Conservation (phyloP, 352 stramenopile species). For the Globisporangium barbulae region DNA sequence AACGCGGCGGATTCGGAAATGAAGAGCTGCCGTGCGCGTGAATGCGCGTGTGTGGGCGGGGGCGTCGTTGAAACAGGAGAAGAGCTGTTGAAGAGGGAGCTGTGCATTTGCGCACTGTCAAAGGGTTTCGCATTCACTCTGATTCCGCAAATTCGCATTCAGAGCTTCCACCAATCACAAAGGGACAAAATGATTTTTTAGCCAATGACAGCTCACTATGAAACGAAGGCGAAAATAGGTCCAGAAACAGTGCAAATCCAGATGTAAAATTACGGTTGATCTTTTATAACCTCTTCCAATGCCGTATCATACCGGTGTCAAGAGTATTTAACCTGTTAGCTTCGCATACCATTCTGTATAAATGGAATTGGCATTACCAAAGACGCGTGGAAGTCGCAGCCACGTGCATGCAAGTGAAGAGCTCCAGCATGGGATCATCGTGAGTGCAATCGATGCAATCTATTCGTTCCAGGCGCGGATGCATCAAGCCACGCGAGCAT, state of each 20-base stretch:
- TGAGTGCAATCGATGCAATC: slow-evolving; percentile 2
- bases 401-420: slow-evolving; percentile 3
- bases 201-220: not conserved
- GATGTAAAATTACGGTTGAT: too few species aligned
- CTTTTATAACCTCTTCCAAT: not conserved
- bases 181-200: not conserved
- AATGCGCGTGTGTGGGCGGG: slow-evolving; percentile 9
- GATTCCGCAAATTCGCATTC: slow-evolving; percentile 24
- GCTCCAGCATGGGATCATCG: not conserved
- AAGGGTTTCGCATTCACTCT: slow-evolving; percentile 15
- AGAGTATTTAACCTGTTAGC: not conserved
- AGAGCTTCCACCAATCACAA: slow-evolving; percentile 21
- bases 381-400: not conserved
- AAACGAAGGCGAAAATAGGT: slow-evolving; percentile 10
- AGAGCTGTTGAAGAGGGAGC: slow-evolving; percentile 10
- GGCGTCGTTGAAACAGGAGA: not conserved
- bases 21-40: slow-evolving; percentile 7
- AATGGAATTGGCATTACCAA: not conserved
- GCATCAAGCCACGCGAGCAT: not conserved
- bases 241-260: not conserved
- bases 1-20: slow-evolving; percentile 21
- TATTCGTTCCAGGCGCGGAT: not conserved
- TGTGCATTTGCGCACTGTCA: not conserved
- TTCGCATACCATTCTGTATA: not conserved
- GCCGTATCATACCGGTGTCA: not conserved